Base-by-base conservation (phyloP, 371 early-diverging fungal species). In the Mucor indicus region DNA sequence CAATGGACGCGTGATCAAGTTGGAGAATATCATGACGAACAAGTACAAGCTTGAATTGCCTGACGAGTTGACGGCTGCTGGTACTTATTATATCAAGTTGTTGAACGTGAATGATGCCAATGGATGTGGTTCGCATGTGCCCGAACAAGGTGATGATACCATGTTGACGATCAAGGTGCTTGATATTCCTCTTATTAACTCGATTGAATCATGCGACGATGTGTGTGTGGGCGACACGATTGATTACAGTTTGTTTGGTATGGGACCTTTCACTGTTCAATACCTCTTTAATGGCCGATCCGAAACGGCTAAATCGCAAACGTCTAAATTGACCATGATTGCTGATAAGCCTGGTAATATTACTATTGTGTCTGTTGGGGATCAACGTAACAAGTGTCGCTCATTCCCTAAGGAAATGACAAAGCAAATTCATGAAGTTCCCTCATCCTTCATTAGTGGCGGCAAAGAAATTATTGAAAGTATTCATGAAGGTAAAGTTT, bases 261-360 rank as follows among this genome's bases (percentile, higher is more conserved):
- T 69, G 13, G 63, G 61, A 0, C 69, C 69, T 20, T 74, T 75
- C 35, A 64, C 65, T 6, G 55, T 72, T 4, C 48, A 64, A n/a
- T 76, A 76, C 35, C 44, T 53, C 25, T 79, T 74, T 33, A 72
- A 79, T 23, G 69, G 55, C 9, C 55, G 57, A 21, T 50, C 25
- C 4, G 68, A 68, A 48, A 63, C 58, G 31, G 49, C 67, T 24
- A 67, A 61, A 9, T 46, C 69, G 3, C 44, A 36, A 17, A 54
- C 66, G 0, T 59, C 72, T 10, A 56, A 48, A 22, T 38, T 74
- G 1, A 47, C 68, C 5, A 60, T 72, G 60, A 39, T 74, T 38
- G 79, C 79, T 15, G 79, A 79, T 44, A 72, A 70, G 29, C 69
- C 79, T 23, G 79, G 79, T 30, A 79, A 79, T 46, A 41, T 79